Percentiles rank a stretch among this genome's conserved stretches.
Conservation (phyloP, 225 moss, liverwort and hornwort species). For the Anthoceros angustus region DNA sequence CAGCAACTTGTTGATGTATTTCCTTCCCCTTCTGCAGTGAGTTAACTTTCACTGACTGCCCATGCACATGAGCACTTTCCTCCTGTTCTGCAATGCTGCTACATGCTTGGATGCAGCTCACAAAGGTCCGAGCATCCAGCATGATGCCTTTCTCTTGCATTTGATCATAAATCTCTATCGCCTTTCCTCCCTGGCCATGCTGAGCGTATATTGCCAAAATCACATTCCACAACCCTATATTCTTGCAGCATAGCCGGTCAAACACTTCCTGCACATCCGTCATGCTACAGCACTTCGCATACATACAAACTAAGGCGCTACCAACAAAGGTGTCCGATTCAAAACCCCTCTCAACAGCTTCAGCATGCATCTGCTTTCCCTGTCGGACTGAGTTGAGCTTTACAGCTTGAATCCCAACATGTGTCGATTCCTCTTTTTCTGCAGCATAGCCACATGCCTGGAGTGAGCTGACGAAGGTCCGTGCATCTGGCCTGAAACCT, state of each 20-base stretch:
- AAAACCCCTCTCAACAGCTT: neutral
- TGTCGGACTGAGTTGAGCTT: too few species aligned
- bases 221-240: neutral
- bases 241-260: neutral
- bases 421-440: neutral
- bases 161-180: neutral
- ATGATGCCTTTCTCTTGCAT: neutral
- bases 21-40: neutral
- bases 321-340: neutral
- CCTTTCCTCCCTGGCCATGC: neutral
- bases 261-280: neutral
- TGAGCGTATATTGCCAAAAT: neutral
- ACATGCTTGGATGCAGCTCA: neutral
- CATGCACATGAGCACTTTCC: neutral
- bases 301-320: conserved; percentile 1
- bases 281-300: neutral
- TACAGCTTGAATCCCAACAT: too few species aligned
- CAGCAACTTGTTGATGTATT: neutral
- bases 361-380: neutral
- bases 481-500: neutral
- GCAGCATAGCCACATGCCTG: neutral
- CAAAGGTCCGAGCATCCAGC: neutral
- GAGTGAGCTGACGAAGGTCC: neutral
- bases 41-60: neutral
- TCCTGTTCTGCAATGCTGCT: neutral